Conservation (phyloP, 2,329 filamentous ascomycete genomes). For the Neoscytalidium dimidiatum region DNA sequence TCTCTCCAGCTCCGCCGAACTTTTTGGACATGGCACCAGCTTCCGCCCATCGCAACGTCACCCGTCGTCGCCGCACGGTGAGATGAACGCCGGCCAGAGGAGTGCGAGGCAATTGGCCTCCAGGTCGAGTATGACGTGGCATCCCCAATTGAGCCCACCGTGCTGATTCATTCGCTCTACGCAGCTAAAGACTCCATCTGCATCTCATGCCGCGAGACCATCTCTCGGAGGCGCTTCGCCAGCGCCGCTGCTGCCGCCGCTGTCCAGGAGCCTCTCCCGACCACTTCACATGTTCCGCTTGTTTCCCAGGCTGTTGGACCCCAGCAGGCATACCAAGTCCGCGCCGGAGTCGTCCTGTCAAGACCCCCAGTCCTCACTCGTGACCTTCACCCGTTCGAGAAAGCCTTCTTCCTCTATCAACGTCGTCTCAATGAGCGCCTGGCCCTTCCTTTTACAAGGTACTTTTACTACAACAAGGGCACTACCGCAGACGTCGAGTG, state of each 20-base stretch:
- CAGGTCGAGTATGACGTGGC: slow-evolving; percentile 41
- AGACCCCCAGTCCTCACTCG: slow-evolving; percentile 86
- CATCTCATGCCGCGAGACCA: slow-evolving; percentile 46
- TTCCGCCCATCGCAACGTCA: slow-evolving; percentile 16
- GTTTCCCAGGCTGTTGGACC: slow-evolving; percentile 41
- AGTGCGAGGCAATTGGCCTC: slow-evolving; percentile 47
- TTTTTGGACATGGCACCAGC: slow-evolving; percentile 20
- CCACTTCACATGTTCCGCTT: slow-evolving; percentile 29
- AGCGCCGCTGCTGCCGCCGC: slow-evolving; percentile 39
- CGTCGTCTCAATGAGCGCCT: slow-evolving; percentile 93
- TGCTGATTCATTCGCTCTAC: slow-evolving; percentile 29
- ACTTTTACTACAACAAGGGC: slow-evolving; percentile 93
- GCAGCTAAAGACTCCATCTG: slow-evolving; percentile 45
- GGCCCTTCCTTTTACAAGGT: slow-evolving; percentile 80
- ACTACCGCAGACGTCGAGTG: slow-evolving; percentile 85
- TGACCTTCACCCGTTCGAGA: slow-evolving; percentile 82
- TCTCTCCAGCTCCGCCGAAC: slow-evolving; percentile 25
- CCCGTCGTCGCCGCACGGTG: slow-evolving; percentile 22
- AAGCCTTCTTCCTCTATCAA: slow-evolving; percentile 94
- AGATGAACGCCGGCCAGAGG: slow-evolving; percentile 47
- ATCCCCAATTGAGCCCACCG: not conserved
- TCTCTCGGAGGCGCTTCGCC: slow-evolving; percentile 37
- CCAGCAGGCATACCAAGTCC: slow-evolving; percentile 46
- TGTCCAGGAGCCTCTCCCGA: slow-evolving; percentile 35
- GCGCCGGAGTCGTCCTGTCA: slow-evolving; percentile 77